These are phyloP conservation scores for Kodamaea anthophila DNA, from an alignment of 1,139 yeast species.

Conservation along the genomic window DNA sequence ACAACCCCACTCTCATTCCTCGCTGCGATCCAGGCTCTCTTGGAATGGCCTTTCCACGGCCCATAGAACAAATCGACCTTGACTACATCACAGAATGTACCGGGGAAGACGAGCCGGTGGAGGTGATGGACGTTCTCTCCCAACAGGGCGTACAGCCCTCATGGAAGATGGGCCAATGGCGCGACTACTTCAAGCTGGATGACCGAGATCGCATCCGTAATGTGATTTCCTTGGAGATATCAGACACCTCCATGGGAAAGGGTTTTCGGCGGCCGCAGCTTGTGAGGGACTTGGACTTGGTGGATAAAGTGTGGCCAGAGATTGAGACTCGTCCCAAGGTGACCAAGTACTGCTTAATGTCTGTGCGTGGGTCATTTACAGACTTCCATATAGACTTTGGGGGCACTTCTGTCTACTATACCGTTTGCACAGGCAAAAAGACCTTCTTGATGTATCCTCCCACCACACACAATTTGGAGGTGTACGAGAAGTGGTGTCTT, in stretches of 20 bases:
- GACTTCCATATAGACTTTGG: slow-evolving; percentile 92
- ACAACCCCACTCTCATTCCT: slow-evolving; percentile 28
- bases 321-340: slow-evolving; percentile 54
- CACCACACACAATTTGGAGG: slow-evolving; percentile 49
- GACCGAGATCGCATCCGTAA: slow-evolving; percentile 65
- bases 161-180: slow-evolving; percentile 75
- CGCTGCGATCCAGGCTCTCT: slow-evolving; percentile 20
- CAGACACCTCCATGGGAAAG: slow-evolving; percentile 49
- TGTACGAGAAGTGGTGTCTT: slow-evolving; percentile 69
- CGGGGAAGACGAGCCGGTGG: slow-evolving; percentile 61
- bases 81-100: slow-evolving; percentile 52
- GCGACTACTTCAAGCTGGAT: slow-evolving; percentile 55
- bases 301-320: slow-evolving; percentile 56
- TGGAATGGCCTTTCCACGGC: slow-evolving; percentile 36
- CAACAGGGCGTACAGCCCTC: slow-evolving; percentile 58
- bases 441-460: slow-evolving; percentile 79
- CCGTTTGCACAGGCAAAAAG: slow-evolving; percentile 67
- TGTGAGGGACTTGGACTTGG: slow-evolving; percentile 66
- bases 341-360: slow-evolving; percentile 81
- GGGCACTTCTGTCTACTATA: slow-evolving; percentile 88
- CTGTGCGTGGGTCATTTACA: slow-evolving; percentile 73
- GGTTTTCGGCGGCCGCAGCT: slow-evolving; percentile 55
- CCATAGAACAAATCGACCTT: slow-evolving; percentile 40
- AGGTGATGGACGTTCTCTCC: slow-evolving; percentile 86
- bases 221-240: slow-evolving; percentile 76